A percentile compares a stretch with the other conserved stretches of the same genome.
phyloP scores from a whole-genome alignment of 768 basidiomycete genomes.

The Termitomyces sp. region DNA sequence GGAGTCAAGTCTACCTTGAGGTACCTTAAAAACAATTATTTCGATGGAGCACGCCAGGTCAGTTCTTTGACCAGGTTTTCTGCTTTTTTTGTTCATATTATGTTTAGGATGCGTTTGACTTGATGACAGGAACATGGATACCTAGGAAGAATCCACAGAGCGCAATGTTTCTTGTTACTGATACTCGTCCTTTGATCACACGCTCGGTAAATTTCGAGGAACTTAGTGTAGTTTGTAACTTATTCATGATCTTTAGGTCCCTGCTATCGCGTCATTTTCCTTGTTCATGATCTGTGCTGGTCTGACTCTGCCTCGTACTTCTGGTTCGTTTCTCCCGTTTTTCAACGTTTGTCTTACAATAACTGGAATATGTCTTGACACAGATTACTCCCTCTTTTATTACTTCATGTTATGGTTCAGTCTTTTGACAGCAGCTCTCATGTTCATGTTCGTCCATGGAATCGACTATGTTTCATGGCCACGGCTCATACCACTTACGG shows the following conservation, averaged over 20 bases:
- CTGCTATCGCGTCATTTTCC: conserved; percentile 74
- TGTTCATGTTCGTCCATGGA: conserved; percentile 79
- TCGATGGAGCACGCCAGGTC: conserved; percentile 93
- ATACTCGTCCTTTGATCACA: conserved; percentile 74
- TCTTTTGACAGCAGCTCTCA: conserved; percentile 52
- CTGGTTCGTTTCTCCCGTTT: conserved; percentile 48
- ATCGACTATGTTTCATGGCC: conserved; percentile 97
- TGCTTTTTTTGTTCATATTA: not conserved
- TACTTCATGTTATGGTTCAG: conserved; percentile 81
- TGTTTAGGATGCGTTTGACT: conserved; percentile 86
- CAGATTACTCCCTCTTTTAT: conserved; percentile 82
- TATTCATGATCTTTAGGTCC: conserved; percentile 50
- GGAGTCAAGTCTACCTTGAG: conserved; percentile 78
- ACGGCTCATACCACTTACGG: conserved; percentile 75
- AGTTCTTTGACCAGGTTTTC: conserved; percentile 24
- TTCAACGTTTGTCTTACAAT: not conserved
- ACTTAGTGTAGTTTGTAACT: not conserved
- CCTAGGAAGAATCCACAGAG: conserved; percentile 71
- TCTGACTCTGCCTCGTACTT: conserved; percentile 78
- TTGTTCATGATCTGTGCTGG: conserved; percentile 87
- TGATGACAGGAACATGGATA: conserved; percentile 87
- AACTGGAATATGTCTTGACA: not conserved
- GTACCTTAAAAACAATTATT: conserved; percentile 94
- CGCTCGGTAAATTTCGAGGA: conserved; percentile 58
- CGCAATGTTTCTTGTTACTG: conserved; percentile 65